phyloP scores from a whole-genome alignment of 2,329 filamentous ascomycete species.

The Chrysosporium queenslandicum region DNA sequence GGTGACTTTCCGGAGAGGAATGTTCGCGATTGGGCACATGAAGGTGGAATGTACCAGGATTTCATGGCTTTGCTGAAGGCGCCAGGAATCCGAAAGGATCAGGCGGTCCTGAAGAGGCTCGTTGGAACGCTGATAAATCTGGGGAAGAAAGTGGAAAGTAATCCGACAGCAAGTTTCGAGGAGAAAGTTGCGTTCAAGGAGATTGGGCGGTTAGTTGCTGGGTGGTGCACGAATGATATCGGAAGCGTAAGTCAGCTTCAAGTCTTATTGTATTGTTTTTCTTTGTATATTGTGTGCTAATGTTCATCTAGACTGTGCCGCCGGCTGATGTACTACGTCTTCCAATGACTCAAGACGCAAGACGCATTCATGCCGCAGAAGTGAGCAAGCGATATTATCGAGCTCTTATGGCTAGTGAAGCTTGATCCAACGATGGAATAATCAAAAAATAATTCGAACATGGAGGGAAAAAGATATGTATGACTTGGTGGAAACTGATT shows the following conservation, averaged over 20 bases:
- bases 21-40: constrained; percentile 64
- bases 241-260: constrained; percentile 43
- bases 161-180: constrained; percentile 38
- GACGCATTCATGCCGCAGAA: constrained; percentile 59
- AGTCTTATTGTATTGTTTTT: background rate
- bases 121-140: constrained; percentile 40
- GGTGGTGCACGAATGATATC: constrained; percentile 51
- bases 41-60: constrained; percentile 68
- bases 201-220: constrained; percentile 65
- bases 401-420: constrained; percentile 45
- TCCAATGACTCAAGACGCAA: constrained; percentile 59
- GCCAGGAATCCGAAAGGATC: constrained; percentile 32
- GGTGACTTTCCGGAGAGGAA: constrained; percentile 47
- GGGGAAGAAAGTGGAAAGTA: constrained; percentile 32
- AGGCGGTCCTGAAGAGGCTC: constrained; percentile 35
- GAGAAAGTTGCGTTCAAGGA: constrained; percentile 68
- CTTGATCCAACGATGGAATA: background rate
- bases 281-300: background rate
- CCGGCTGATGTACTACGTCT: constrained; percentile 33
- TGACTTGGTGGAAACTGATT: background rate
- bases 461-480: background rate
- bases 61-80: constrained; percentile 44
- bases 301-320: constrained; percentile 22
- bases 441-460: background rate
- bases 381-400: constrained; percentile 60